Base-by-base conservation (phyloP, 148 eudicot species). In the Chenopodium berlandieri region DNA sequence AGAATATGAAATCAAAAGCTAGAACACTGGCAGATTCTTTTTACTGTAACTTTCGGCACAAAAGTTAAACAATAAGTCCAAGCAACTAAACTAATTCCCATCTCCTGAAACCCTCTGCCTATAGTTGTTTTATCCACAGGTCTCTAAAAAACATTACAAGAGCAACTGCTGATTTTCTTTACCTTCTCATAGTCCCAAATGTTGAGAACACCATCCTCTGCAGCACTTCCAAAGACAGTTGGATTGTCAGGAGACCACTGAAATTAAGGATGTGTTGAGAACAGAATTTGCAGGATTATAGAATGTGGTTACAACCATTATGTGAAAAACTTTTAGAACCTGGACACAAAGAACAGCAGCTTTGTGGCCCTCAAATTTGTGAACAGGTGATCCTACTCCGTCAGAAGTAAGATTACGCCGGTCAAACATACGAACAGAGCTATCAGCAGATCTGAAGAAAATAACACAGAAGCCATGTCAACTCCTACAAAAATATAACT, bases 301-400 rank as follows among this genome's bases (percentile, higher is more conserved):
- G 25, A 75, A 40, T 8, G 13, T 8, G 66, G 40, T 37, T 32
- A n/a, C 10, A 64, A 58, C 23, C 14, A 71, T 56, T 54, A 30
- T 22, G 52, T 9, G 69, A 8, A 56, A 71, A 76, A 30, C 66
- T 62, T 68, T 7, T 64, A 64, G 32, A 80, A 93, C 97, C 96
- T 95, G 98, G 78, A 93, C 98, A 75, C 96, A 95, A 20, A 95
- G 98, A 82, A 95, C 98, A 80, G 96, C 94, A 64, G 96, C 96
- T 82, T 83, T 88, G 76, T 95, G 98, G 78, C 93, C 94, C 89
- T 91, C 96, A 88, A 95, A 93, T 85, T 89, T 95, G 86, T 95
- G 85, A 65, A 95, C 86, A 65, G 95, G 94, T 22, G 91, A 85
- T 40, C 95, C 96, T 79, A 89, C 87, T 84, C 95, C 94, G 79